phyloP scores from a whole-genome alignment of 2,329 filamentous ascomycete species.

The Diaporthe citrichinensis region DNA sequence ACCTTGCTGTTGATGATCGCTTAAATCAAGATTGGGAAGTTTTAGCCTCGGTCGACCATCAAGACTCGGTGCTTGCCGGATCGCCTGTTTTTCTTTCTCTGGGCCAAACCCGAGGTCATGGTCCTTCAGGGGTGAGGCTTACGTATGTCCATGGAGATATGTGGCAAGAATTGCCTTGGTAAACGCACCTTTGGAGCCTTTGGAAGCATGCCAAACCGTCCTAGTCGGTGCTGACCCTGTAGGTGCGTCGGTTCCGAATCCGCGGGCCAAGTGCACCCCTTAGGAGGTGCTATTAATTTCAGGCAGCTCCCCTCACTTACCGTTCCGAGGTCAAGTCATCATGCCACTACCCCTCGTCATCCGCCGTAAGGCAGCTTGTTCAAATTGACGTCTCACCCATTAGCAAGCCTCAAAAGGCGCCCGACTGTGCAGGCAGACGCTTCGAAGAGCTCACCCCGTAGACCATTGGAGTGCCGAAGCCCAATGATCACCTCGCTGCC shows the following conservation, averaged over 20 bases:
- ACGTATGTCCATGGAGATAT: neutral
- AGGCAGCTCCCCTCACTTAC: neutral
- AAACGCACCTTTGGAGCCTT: neutral
- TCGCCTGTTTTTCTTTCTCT: constrained; percentile 11
- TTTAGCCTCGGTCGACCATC: constrained; percentile 11
- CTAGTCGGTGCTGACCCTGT: neutral
- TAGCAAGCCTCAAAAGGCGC: neutral
- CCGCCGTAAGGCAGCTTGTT: neutral
- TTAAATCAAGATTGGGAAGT: constrained; percentile 15
- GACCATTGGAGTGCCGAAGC: neutral
- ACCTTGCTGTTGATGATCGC: constrained; percentile 4
- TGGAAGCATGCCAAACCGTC: neutral
- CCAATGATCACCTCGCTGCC: neutral
- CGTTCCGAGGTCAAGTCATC: neutral
- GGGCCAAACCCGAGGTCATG: neutral
- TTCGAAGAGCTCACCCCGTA: neutral
- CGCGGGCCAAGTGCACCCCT: constrained; percentile 7
- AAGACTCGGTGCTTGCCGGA: constrained; percentile 34
- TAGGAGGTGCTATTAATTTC: constrained; percentile 18
- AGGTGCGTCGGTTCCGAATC: constrained; percentile 1
- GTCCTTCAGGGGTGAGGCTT: constrained; percentile 15
- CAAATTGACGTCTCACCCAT: neutral
- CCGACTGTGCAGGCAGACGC: neutral
- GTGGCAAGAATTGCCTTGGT: neutral
- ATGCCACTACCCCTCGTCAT: too few relatives aligned